Conservation (phyloP, 2,329 filamentous ascomycete species). For the Ophiostoma sp. region DNA sequence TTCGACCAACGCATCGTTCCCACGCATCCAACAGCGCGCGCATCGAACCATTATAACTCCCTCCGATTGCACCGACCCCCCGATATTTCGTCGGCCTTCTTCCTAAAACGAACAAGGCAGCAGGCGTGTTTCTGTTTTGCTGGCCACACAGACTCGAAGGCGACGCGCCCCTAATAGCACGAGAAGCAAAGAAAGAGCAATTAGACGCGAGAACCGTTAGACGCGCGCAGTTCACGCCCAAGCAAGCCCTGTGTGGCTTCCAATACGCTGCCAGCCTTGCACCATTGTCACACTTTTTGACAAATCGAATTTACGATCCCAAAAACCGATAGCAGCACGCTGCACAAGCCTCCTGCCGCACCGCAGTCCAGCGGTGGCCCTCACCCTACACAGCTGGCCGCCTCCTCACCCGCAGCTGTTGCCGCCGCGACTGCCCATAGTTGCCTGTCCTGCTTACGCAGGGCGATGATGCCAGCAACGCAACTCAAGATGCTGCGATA, state of each 20-base stretch:
- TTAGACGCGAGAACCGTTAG: not conserved
- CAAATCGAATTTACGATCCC: not conserved
- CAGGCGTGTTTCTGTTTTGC: conserved; percentile 2
- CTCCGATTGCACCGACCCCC: conserved; percentile 20
- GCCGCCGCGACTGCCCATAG: conserved; percentile 24
- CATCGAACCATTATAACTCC: conserved; percentile 30
- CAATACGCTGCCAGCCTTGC: not conserved
- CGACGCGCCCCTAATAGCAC: not conserved
- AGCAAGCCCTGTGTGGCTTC: not conserved
- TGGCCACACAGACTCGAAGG: not conserved
- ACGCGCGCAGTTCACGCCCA: not conserved
- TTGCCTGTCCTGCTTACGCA: conserved; percentile 23
- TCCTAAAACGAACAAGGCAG: conserved; percentile 22
- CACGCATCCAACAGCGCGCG: conserved; percentile 13
- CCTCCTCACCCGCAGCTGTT: conserved; percentile 16
- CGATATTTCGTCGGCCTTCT: conserved; percentile 27
- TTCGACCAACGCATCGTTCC: not conserved
- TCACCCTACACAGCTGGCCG: not conserved
- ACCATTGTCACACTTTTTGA: not conserved
- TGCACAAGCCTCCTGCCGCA: conserved; percentile 13
- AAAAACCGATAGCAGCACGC: not conserved
- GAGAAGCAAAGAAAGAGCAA: not conserved
- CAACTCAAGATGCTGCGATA: conserved; percentile 34
- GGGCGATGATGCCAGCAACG: conserved; percentile 31
- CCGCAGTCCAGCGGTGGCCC: conserved; percentile 17